Evolutionary conservation across 331 rosid genomes (phyloP).

Genomic region (Quercus lobata): DNA sequence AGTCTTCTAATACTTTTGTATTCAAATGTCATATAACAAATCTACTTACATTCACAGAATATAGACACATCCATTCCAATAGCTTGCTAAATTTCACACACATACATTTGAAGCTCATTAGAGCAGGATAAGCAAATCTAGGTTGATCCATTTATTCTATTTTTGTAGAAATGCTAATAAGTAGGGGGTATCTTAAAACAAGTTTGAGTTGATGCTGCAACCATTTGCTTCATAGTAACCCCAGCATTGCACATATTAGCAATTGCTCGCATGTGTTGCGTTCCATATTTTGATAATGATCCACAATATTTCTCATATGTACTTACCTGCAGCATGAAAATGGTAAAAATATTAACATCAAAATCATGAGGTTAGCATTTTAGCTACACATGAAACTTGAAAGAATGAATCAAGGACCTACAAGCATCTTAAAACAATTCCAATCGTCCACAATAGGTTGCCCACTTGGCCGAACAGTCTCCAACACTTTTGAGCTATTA

Average conservation of each 20-base stretch:
- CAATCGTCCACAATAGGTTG: conserved; percentile 60
- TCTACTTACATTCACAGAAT: not conserved
- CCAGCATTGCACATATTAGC: conserved; percentile 80
- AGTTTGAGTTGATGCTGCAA: conserved; percentile 36
- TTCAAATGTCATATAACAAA: not conserved
- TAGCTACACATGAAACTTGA: not conserved
- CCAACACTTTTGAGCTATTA: conserved; percentile 23
- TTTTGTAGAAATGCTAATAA: not conserved
- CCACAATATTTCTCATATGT: conserved; percentile 24
- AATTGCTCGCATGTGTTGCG: conserved; percentile 46
- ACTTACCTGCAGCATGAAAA: conserved; percentile 28
- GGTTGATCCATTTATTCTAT: not conserved
- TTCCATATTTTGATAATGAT: conserved; percentile 48
- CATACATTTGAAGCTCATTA: not conserved
- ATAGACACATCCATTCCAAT: not conserved
- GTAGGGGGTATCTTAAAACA: conserved; percentile 17
- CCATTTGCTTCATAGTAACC: conserved; percentile 27
- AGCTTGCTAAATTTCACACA: not conserved
- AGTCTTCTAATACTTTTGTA: too few species aligned
- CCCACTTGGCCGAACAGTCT: conserved; percentile 39
- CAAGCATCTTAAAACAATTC: conserved; percentile 10
- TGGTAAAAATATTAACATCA: not conserved
- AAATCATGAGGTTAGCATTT: not conserved
- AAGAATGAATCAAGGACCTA: conserved; percentile 17
- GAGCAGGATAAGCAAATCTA: not conserved